phyloP scores from a whole-genome alignment of 768 basidiomycete genomes.

The Amanita pseudoporphyria region DNA sequence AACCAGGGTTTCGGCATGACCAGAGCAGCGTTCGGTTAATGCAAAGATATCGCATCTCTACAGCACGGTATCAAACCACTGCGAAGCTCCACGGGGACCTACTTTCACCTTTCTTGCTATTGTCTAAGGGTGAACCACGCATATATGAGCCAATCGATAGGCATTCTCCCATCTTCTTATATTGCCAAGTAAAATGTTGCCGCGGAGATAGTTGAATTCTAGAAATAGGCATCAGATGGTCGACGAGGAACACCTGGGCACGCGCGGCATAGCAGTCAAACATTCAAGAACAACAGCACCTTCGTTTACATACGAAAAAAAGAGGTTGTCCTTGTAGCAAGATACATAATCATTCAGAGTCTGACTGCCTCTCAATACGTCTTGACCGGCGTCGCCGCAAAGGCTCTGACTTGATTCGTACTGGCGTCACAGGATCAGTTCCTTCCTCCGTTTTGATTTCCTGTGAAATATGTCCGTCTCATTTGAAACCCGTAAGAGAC shows the following conservation, averaged over 20 bases:
- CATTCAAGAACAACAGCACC: not conserved
- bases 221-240: not conserved
- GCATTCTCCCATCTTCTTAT: not conserved
- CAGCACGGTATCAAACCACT: not conserved
- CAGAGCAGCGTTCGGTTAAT: not conserved
- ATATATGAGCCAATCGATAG: not conserved
- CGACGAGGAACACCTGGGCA: not conserved
- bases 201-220: conserved; percentile 1
- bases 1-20: not conserved
- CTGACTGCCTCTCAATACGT: conserved; percentile 13
- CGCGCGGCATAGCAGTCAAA: not conserved
- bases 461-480: conserved; percentile 7
- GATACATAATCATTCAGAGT: conserved; percentile 7
- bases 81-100: too few relatives aligned
- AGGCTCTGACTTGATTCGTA: conserved; percentile 18
- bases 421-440: conserved; percentile 20
- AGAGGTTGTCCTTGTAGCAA: conserved; percentile 8
- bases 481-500: not conserved
- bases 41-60: not conserved
- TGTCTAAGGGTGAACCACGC: too few relatives aligned
- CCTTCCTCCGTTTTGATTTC: conserved; percentile 22
- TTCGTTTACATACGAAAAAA: not conserved
- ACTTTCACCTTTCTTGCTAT: not conserved
- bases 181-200: not conserved
- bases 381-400: conserved; percentile 40